Evolutionary conservation across 2,329 filamentous ascomycete genomes (phyloP), one percentile per base, ranked within the genome.

Genomic region (Exophiala sp.): DNA sequence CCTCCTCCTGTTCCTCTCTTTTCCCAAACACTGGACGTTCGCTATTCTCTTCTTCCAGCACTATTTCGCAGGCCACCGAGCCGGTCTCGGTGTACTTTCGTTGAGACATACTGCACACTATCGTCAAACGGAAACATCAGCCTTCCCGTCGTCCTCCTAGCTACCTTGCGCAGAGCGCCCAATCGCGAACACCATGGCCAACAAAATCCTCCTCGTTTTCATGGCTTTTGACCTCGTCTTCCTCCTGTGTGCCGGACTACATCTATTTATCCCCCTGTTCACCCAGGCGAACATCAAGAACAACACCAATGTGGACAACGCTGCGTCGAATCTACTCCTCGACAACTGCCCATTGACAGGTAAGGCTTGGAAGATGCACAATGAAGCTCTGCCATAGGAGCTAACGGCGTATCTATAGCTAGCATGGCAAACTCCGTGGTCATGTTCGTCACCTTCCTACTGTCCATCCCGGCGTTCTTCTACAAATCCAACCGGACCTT

Each of bases 351-450:
- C 78, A 18, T 63, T 79, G 50, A 75, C 68, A 64, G 74, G 77
- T 79, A 66, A 59, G 71, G 59, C 1, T 29, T 13, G 13, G 32
- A 27, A 27, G 10, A 6, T 27, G 10, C 10, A 27, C 24, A 27
- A 27, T 27, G 5, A 6, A 6, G 6, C 10, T 5, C 24, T n/a
- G 11, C n/a, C 29, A 32, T 3, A n/a, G n/a, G 11, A 7, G 29
- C 29, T 32, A n/a, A 32, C 29, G 29, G n/a, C 29, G 8, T 32
- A 9, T 7, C 9, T 35, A 43, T 55, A 78, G 85, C 82, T 45
- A 84, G 82, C 52, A 80, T 90, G 56, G 81, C 76, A 63, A 90
- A 90, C 66, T 79, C 82, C 54, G 74, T 82, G 61, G 73, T 90
- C 62, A 78, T 89, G 64, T 81, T 91, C 66, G 63, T 80, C 60